These are phyloP conservation scores for Saccharomycopsis guyanensis DNA, from an alignment of 805 yeast genomes.

Conservation along the genomic window DNA sequence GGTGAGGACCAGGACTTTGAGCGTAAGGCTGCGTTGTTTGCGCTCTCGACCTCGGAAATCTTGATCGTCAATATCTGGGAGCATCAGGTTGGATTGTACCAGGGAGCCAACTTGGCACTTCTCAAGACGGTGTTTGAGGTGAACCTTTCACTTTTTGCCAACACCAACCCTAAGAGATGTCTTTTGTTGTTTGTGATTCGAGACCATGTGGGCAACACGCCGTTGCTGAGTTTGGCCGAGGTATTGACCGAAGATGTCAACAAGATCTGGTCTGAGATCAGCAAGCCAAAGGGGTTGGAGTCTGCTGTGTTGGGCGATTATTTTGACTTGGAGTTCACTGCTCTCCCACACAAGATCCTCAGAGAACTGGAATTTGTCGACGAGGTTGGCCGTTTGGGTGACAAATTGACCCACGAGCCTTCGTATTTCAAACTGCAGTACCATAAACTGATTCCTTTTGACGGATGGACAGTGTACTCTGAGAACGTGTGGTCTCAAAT, in stretches of 20 bases:
- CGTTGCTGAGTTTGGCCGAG: conserved; percentile 58
- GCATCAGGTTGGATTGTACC: conserved; percentile 91
- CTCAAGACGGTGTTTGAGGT: conserved; percentile 95
- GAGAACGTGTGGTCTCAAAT: conserved; percentile 92
- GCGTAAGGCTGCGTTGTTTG: conserved; percentile 91
- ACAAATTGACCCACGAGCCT: conserved; percentile 25
- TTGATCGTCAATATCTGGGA: conserved; percentile 95
- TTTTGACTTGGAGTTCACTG: conserved; percentile 76
- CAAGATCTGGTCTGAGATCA: conserved; percentile 70
- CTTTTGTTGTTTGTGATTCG: conserved; percentile 80
- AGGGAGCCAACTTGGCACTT: conserved; percentile 95
- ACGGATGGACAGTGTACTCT: conserved; percentile 93
- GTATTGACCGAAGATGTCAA: conserved; percentile 66
- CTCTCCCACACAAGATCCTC: conserved; percentile 78
- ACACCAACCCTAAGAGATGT: conserved; percentile 50
- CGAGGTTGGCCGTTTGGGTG: conserved; percentile 59
- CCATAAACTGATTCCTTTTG: conserved; percentile 83
- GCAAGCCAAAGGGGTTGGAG: conserved; percentile 61
- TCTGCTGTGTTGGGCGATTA: conserved; percentile 58
- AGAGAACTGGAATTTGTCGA: conserved; percentile 62
- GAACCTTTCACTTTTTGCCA: conserved; percentile 76
- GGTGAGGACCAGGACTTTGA: conserved; percentile 99
- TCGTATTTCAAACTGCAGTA: conserved; percentile 57
- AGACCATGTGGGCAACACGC: conserved; percentile 85
- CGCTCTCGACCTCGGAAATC: conserved; percentile 84